A percentile compares a stretch with the other conserved stretches of the same genome.
These are phyloP conservation scores for Tetrapisispora pingtungensis DNA, from an alignment of 805 yeast species.

Conservation along the genomic window DNA sequence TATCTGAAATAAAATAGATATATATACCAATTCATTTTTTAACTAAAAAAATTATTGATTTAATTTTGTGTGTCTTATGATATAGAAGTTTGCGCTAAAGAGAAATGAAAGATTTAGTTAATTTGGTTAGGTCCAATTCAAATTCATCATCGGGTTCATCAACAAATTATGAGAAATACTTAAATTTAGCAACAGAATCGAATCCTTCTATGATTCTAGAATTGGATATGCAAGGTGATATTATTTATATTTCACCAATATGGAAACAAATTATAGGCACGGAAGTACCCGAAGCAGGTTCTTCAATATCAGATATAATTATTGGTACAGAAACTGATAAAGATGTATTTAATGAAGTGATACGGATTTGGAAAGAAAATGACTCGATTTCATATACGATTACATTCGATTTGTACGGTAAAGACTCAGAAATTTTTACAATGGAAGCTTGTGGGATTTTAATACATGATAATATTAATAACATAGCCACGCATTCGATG, in stretches of 20 bases:
- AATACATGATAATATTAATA: conserved; percentile 49
- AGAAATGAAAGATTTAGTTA: neutral
- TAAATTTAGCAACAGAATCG: conserved; percentile 52
- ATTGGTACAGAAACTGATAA: conserved; percentile 57
- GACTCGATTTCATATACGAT: conserved; percentile 65
- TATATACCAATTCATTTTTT: too few relatives aligned
- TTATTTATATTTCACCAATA: conserved; percentile 61
- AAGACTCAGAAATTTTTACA: conserved; percentile 50
- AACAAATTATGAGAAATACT: conserved; percentile 37
- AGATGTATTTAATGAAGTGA: conserved; percentile 58
- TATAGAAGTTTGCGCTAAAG: too few relatives aligned
- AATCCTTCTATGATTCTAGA: conserved; percentile 77
- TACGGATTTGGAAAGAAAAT: conserved; percentile 57
- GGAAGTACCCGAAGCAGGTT: conserved; percentile 7
- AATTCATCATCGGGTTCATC: conserved; percentile 13
- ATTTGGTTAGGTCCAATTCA: neutral
- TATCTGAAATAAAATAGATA: too few relatives aligned
- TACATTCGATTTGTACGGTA: conserved; percentile 41
- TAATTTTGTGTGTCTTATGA: too few relatives aligned
- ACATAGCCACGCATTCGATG: conserved; percentile 71
- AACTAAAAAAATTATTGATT: too few relatives aligned
- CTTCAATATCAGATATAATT: conserved; percentile 52
- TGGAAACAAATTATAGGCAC: conserved; percentile 80
- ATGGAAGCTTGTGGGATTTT: conserved; percentile 91
- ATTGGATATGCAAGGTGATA: conserved; percentile 65